Percentiles rank a stretch among this genome's conserved stretches.
Conservation (phyloP, 441 rosid genomes). For the Erodium texanum region DNA sequence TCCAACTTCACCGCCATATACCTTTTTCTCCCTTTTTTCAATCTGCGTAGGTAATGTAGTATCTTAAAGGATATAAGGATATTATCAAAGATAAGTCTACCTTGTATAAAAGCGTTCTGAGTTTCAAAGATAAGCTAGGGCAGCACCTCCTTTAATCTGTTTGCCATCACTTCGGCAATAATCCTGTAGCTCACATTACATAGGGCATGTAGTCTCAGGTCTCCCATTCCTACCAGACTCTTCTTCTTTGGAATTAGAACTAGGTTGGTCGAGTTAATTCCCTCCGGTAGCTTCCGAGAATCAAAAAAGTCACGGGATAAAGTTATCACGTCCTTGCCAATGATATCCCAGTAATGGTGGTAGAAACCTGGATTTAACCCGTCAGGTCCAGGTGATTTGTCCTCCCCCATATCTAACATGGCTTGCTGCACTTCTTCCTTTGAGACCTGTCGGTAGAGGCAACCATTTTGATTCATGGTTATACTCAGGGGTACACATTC, state of each 20-base stretch:
- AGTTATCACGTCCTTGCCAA: too few relatives aligned
- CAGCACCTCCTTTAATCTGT: neutral
- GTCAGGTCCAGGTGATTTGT: too few relatives aligned
- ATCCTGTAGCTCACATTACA: too few relatives aligned
- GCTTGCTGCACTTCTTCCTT: too few relatives aligned
- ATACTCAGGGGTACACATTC: too few relatives aligned
- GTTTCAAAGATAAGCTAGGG: neutral
- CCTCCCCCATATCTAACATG: too few relatives aligned
- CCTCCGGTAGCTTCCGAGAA: too few relatives aligned
- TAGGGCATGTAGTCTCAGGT: neutral
- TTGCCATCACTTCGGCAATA: neutral
- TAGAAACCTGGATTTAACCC: neutral
- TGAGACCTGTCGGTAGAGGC: too few relatives aligned
- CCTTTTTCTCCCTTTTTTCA: neutral
- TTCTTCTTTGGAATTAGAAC: neutral
- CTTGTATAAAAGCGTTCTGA: neutral
- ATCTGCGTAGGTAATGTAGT: neutral
- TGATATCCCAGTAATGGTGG: neutral
- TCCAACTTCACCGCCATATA: neutral
- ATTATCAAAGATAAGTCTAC: neutral
- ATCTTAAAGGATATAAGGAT: neutral
- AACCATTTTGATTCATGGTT: too few relatives aligned
- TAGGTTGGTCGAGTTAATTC: neutral
- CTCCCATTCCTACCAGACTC: neutral
- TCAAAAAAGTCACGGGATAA: too few relatives aligned